Conservation (phyloP, 164 flowering plant genomes). For the Stephania japonica region DNA sequence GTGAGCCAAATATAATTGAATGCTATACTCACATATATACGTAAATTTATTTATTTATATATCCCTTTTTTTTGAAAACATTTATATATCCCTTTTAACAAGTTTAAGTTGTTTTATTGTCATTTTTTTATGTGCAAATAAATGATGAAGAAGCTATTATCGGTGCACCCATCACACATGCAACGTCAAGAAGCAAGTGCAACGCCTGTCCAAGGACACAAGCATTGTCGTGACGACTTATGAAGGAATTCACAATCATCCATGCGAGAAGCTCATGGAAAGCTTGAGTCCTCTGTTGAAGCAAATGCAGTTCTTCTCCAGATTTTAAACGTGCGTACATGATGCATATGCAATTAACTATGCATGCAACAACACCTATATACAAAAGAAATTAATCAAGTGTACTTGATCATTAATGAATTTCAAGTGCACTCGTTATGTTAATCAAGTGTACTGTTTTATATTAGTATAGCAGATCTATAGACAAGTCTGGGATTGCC, state of each 20-base stretch:
- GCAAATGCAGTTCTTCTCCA: constrained; percentile 81
- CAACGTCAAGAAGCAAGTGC: constrained; percentile 92
- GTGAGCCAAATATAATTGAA: neutral
- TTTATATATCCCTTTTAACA: neutral
- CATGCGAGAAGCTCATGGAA: constrained; percentile 79
- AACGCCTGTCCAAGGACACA: constrained; percentile 69
- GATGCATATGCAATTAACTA: too few species aligned
- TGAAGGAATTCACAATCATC: constrained; percentile 88
- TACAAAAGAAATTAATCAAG: too few species aligned
- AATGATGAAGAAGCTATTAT: constrained; percentile 64
- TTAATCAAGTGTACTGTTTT: too few species aligned
- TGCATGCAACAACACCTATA: too few species aligned
- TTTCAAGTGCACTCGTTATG: too few species aligned
- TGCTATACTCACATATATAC: neutral
- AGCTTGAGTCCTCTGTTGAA: constrained; percentile 67
- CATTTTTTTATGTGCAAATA: neutral
- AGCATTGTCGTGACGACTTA: constrained; percentile 88
- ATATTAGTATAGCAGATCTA: too few species aligned
- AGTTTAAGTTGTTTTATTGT: neutral
- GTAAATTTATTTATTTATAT: too few species aligned
- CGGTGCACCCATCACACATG: constrained; percentile 89
- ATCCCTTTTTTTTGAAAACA: too few species aligned
- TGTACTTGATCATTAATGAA: too few species aligned
- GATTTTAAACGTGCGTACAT: constrained; percentile 29
- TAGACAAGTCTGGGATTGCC: too few species aligned